These are phyloP conservation scores for Talaromyces sp. DNA, from an alignment of 2,329 filamentous ascomycete genomes.

Conservation along the genomic window DNA sequence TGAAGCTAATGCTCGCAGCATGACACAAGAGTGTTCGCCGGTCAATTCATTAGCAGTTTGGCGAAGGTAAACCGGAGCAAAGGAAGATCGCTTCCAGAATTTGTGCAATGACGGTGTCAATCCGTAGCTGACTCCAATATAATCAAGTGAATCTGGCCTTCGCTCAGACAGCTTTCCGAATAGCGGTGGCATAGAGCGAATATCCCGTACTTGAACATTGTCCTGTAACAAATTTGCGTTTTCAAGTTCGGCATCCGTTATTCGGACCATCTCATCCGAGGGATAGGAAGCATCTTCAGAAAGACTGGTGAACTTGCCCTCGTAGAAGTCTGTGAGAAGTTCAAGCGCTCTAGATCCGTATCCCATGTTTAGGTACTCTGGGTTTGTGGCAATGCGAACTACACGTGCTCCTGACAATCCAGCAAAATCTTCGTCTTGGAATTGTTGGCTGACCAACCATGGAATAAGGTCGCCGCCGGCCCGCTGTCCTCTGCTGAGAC, in stretches of 20 bases:
- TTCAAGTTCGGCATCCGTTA: slow-evolving; percentile 77
- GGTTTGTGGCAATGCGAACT: slow-evolving; percentile 93
- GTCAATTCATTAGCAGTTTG: slow-evolving; percentile 96
- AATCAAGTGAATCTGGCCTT: slow-evolving; percentile 75
- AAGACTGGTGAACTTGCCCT: slow-evolving; percentile 82
- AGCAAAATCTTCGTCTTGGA: slow-evolving; percentile 95
- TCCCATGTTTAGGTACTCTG: slow-evolving; percentile 86
- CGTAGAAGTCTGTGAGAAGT: slow-evolving; percentile 86
- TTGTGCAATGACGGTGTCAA: slow-evolving; percentile 82
- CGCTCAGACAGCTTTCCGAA: slow-evolving; percentile 85
- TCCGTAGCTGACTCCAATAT: slow-evolving; percentile 92
- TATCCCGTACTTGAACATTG: slow-evolving; percentile 84
- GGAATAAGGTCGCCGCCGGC: slow-evolving; percentile 92
- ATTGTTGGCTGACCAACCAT: slow-evolving; percentile 96
- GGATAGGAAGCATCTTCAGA: slow-evolving; percentile 61
- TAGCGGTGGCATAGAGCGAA: slow-evolving; percentile 84
- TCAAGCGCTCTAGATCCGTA: slow-evolving; percentile 87
- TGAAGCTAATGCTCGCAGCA: slow-evolving; percentile 72
- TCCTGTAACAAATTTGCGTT: slow-evolving; percentile 74
- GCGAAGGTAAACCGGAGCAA: slow-evolving; percentile 85
- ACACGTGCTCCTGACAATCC: slow-evolving; percentile 85
- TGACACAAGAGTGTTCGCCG: slow-evolving; percentile 95
- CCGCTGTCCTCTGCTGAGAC: slow-evolving; percentile 79
- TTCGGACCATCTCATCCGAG: slow-evolving; percentile 63
- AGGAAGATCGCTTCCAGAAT: slow-evolving; percentile 89